Conservation (phyloP, 495 filamentous ascomycete species). For the Talaromyces adpressus region DNA sequence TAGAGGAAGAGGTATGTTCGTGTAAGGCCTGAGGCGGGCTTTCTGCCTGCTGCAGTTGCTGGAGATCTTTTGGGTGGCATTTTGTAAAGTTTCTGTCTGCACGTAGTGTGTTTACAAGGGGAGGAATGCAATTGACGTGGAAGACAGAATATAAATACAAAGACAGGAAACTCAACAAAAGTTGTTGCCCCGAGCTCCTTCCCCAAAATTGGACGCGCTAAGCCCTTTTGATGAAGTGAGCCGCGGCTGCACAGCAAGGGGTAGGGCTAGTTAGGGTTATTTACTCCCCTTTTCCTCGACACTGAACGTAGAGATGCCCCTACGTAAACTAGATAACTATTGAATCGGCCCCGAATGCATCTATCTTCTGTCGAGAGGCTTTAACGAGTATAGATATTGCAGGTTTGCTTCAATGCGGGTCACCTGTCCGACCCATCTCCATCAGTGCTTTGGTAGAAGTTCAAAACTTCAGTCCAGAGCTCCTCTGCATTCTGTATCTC, state of each 20-base stretch:
- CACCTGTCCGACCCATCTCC: slow-evolving; percentile 5
- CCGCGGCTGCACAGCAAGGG: neutral
- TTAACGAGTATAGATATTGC: neutral
- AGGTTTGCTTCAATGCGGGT: slow-evolving; percentile 2
- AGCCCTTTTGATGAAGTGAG: neutral
- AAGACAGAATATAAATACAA: neutral
- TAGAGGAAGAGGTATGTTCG: slow-evolving; percentile 67
- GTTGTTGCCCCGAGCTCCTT: neutral
- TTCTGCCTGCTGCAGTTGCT: slow-evolving; percentile 1
- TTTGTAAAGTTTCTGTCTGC: neutral
- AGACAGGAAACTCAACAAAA: neutral
- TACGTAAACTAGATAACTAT: no score
- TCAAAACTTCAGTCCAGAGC: slow-evolving; percentile 2
- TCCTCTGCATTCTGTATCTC: slow-evolving; percentile 9
- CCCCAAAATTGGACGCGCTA: neutral
- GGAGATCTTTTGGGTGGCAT: slow-evolving; percentile 7
- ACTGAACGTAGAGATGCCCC: no score
- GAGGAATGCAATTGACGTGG: neutral
- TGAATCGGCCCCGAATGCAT: no score
- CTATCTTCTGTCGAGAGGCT: neutral
- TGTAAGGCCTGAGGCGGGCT: slow-evolving; percentile 5
- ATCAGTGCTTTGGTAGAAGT: neutral
- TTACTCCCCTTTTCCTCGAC: no score
- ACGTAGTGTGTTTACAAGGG: neutral
- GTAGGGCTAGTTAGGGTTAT: neutral